Conservation (phyloP, 116 monocot species). For the Zostera marina region DNA sequence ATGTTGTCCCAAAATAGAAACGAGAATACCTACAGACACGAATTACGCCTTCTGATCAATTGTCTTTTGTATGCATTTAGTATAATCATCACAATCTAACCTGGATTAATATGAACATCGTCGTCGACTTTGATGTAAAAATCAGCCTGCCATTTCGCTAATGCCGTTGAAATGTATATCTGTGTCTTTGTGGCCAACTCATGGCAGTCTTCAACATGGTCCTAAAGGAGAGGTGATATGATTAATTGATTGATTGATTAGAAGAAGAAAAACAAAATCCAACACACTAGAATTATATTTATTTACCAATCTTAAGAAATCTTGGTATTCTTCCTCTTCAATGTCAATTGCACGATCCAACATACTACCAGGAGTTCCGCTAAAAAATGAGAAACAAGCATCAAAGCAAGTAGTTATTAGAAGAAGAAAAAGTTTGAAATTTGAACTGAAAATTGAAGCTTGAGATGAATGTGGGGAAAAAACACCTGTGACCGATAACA, state of each 20-base stretch:
- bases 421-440: not conserved
- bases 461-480: too few relatives aligned
- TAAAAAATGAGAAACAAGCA: constrained; percentile 4
- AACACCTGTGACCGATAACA: not conserved
- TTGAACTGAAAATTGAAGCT: not conserved
- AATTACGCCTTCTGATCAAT: too few relatives aligned
- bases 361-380: constrained; percentile 45
- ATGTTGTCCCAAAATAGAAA: constrained; percentile 39
- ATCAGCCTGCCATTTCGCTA: constrained; percentile 71
- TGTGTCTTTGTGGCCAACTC: constrained; percentile 63
- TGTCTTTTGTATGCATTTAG: too few relatives aligned
- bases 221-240: constrained; percentile 17
- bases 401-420: not conserved
- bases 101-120: constrained; percentile 73
- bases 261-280: not conserved
- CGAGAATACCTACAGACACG: constrained; percentile 28
- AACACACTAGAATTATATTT: too few relatives aligned
- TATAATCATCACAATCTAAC: constrained; percentile 9
- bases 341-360: constrained; percentile 59
- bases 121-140: constrained; percentile 85
- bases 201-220: constrained; percentile 75
- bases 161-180: constrained; percentile 58
- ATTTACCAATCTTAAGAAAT: constrained; percentile 69
- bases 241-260: not conserved
- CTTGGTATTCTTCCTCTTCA: constrained; percentile 56